Evolutionary conservation across 1,284 basidiomycete species (phyloP), one percentile per base, ranked within the genome.

Genomic region (Pisolithus thermaeus): DNA sequence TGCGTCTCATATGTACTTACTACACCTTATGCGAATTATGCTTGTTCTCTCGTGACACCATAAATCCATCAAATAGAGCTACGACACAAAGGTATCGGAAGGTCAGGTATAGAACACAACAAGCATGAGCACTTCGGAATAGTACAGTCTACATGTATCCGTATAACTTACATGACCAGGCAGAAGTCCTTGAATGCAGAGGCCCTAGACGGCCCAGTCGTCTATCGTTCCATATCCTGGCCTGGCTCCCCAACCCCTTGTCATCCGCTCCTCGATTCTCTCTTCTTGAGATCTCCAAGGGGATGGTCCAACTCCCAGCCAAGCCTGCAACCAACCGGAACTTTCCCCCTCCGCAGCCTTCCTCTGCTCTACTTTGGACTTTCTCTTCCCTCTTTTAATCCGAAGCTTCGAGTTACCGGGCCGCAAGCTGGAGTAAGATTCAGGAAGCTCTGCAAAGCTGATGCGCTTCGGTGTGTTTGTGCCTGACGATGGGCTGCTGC

Each of bases 401-500:
- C 58, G 67, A 40, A 62, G 32, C 43, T 58, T 63, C 20, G 62
- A 65, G n/a, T 23, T 47, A 1, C 65, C 60, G 32, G 52, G 47
- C 43, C 53, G 66, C 7, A 52, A 61, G 9, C 56, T 52, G 8
- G 64, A 63, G 58, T 83, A 80, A 41, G 79, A 76, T 65, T 87
- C 84, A 0, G 85, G 84, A 35, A 86, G 71, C 64, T 83, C 76
- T 27, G 84, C 84, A 57, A 90, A 90, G 55, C 81, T 85, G 47
- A 90, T 89, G 25, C 81, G 75, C 55, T 85, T 86, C 5, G 87
- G 86, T n/a, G 86, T 88, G 32, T 80, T 81, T 50, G 63, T 59
- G 49, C 58, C 60, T 28, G 64, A 66, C 22, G 52, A 58, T 32
- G 59, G 61, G 50, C 56, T 51, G 55, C 50, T 68, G 52, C 58